phyloP scores from a whole-genome alignment of 164 flowering plant genomes.

The Chimonanthus praecox region DNA sequence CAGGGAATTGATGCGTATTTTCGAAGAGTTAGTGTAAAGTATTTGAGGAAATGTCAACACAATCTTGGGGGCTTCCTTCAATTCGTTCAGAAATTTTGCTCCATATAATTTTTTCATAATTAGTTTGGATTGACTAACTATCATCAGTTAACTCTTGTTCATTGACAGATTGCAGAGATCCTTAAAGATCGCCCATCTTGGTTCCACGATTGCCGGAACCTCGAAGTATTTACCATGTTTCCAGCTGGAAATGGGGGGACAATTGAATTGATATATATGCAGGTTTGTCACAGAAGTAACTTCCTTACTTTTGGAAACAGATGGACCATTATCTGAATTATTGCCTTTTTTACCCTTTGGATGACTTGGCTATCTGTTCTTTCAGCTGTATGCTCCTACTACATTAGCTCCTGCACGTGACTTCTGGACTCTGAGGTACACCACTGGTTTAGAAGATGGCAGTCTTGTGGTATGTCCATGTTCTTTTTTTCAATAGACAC shows the following conservation, averaged over 20 bases:
- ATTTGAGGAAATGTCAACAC: neutral
- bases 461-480: constrained; percentile 73
- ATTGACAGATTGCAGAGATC: constrained; percentile 84
- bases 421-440: constrained; percentile 92
- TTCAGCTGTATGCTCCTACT: constrained; percentile 85
- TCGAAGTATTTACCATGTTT: constrained; percentile 74
- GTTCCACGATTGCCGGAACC: constrained; percentile 96
- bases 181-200: constrained; percentile 95
- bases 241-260: constrained; percentile 92
- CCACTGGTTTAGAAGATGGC: constrained; percentile 77
- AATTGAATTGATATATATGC: constrained; percentile 81
- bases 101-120: neutral
- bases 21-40: neutral
- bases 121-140: neutral
- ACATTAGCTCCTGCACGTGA: constrained; percentile 91
- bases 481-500: neutral
- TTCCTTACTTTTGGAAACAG: no score
- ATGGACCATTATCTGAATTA: neutral
- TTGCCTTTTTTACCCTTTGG: neutral
- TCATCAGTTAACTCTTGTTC: neutral
- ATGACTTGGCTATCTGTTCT: neutral
- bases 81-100: neutral
- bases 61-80: neutral
- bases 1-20: neutral
- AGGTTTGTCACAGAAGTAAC: constrained; percentile 33